Evolutionary conservation across 805 yeast species (phyloP), one percentile per base, ranked within the genome.

Genomic region (Sugiyamaella chiloensis): DNA sequence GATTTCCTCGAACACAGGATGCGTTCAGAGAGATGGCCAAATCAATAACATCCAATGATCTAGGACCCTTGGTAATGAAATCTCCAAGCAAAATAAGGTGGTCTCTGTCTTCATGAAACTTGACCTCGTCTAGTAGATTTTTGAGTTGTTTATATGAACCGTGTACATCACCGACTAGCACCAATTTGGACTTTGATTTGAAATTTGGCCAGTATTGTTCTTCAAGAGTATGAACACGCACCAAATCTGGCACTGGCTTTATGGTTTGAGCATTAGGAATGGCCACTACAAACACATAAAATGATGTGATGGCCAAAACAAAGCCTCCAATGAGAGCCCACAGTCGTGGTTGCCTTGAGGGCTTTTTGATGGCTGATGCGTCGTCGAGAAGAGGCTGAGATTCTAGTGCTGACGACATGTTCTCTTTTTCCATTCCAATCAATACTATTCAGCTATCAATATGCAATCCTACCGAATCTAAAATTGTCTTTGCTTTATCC

Each of bases 131-230:
- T 47, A 90, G 66, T 34, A 91, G 68, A 42, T 71, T 65, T 48
- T 62, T 61, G 47, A 89, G 67, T 57, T 79, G 79, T 5, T 71
- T 66, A 57, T 72, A 79, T 56, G 82, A 81, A 1, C 96, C 97
- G 66, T 90, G 98, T 19, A 90, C 79, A 63, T 90, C 98, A 3
- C 98, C 97, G 21, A 90, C 72, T 40, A 88, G 60, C 3, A 91
- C 72, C 12, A 85, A 60, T 51, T 95, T 70, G 32, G 59, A 44
- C 5, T 47, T 51, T n/a, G 43, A 40, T 8, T 47, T 24, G 44
- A 44, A 34, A 27, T 39, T 24, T 37, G 61, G 51, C 23, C 44
- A 23, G 23, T 31, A n/a, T 24, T 31, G 17, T 9, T 44, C 30
- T 24, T 44, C 49, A 35, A 56, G 31, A 14, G 29, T 14, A 12